Evolutionary conservation across 495 filamentous ascomycete species (phyloP).

Genomic region (Aspergillus saccharolyticus): DNA sequence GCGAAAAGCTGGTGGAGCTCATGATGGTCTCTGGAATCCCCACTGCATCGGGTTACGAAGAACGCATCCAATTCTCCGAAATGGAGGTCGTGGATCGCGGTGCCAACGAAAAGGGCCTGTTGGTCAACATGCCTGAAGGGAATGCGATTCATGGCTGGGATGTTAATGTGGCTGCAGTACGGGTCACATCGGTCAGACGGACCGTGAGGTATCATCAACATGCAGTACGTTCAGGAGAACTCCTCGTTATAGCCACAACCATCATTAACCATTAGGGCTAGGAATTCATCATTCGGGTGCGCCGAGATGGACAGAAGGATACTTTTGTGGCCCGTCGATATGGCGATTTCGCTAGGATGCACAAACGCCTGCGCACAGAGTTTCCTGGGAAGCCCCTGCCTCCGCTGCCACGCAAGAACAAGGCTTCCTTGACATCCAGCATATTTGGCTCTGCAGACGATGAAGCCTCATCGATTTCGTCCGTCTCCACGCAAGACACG

Average conservation of each 20-base stretch:
- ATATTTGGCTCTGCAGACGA: slow-evolving; percentile 54
- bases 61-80: slow-evolving; percentile 91
- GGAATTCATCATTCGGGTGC: slow-evolving; percentile 89
- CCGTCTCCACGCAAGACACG: slow-evolving; percentile 58
- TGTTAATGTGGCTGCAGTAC: slow-evolving; percentile 89
- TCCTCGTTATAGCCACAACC: neutral
- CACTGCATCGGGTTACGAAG: slow-evolving; percentile 94
- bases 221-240: slow-evolving; percentile 54
- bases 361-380: slow-evolving; percentile 75
- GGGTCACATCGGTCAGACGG: slow-evolving; percentile 73
- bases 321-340: slow-evolving; percentile 79
- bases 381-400: slow-evolving; percentile 88
- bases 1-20: slow-evolving; percentile 89
- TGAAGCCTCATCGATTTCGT: slow-evolving; percentile 73
- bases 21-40: slow-evolving; percentile 99
- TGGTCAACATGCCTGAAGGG: slow-evolving; percentile 82
- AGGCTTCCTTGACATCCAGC: slow-evolving; percentile 58
- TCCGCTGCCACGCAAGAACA: slow-evolving; percentile 85
- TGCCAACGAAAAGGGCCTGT: slow-evolving; percentile 81
- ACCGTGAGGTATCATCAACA: slow-evolving; percentile 89
- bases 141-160: slow-evolving; percentile 93
- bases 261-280: slow-evolving; percentile 25
- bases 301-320: slow-evolving; percentile 63
- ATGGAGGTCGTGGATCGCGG: slow-evolving; percentile 93
- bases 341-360: slow-evolving; percentile 76